phyloP scores from a whole-genome alignment of 1,139 yeast species.

The Saccharomyces pastorianus region DNA sequence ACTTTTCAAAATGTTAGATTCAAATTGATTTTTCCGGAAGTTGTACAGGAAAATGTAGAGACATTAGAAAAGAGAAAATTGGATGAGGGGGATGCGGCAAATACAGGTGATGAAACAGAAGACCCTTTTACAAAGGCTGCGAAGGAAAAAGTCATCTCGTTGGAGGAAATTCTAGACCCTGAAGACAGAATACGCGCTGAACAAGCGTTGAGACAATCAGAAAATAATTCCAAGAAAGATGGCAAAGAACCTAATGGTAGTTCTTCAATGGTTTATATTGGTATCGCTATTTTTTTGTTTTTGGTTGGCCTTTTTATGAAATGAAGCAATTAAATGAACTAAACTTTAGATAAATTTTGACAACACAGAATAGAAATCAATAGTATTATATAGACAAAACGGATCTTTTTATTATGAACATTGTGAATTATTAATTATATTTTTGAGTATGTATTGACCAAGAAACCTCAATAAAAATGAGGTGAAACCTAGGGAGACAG shows the following conservation, averaged over 20 bases:
- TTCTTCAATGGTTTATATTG: conserved; percentile 28
- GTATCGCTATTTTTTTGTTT: conserved; percentile 30
- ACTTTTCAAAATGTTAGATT: conserved; percentile 43
- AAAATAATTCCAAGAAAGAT: conserved; percentile 4
- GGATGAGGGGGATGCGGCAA: conserved; percentile 6
- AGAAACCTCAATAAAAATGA: not conserved
- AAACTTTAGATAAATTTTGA: not conserved
- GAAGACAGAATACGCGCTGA: conserved; percentile 42
- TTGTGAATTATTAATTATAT: not conserved
- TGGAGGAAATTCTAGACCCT: conserved; percentile 37
- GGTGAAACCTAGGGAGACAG: not conserved
- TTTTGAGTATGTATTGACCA: not conserved
- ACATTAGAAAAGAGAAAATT: conserved; percentile 20
- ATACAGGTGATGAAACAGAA: conserved; percentile 5
- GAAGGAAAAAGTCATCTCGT: conserved; percentile 27
- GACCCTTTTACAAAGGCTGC: conserved; percentile 25
- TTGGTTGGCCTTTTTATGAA: conserved; percentile 27
- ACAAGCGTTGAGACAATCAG: conserved; percentile 13
- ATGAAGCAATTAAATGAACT: conserved; percentile 5
- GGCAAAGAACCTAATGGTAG: conserved; percentile 11
- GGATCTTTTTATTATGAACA: conserved; percentile 1
- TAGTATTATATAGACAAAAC: conserved; percentile 6
- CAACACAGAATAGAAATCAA: conserved; percentile 2
- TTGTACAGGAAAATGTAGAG: conserved; percentile 41
- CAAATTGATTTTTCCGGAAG: conserved; percentile 57